Evolutionary conservation across 495 filamentous ascomycete species (phyloP), one percentile per base, ranked within the genome.

Genomic region (Rostrohypoxylon terebratum): DNA sequence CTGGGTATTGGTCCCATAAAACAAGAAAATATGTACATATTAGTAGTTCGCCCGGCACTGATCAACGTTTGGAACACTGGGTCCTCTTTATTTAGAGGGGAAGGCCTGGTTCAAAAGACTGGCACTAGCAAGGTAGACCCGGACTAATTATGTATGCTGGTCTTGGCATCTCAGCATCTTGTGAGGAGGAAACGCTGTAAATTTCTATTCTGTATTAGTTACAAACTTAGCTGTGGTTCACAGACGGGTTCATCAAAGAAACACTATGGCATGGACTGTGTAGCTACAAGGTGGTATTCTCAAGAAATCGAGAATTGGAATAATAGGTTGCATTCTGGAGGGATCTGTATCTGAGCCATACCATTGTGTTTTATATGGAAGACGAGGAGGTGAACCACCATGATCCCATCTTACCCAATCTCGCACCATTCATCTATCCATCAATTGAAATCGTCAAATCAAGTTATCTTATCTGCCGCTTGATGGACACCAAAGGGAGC

Each of bases 391-490:
- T n/a, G 14, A 42, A 42, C 38, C 66, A 55, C 36, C 55, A 69
- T 73, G 71, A 66, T 66, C 66, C 63, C 68, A 74, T 71, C 67
- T 71, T 67, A 69, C 40, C 72, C 68, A 71, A 75, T 71, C 67
- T 75, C 63, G 63, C 68, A 68, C 72, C 72, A 75, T 75, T 72
- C 50, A 60, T 58, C 53, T 64, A 60, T 71, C 72, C 44, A 59
- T 54, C 72, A 71, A 67, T 66, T 74, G 68, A 71, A 64, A 54
- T 75, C 47, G 62, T 71, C 74, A 71, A 68, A 70, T 74, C 72
- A 72, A 64, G 59, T 75, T 40, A 59, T 71, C 74, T 79, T 77
- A 79, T 78, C 77, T 79, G 68, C 77, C 77, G 76, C 72, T 75
- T 69, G 8, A 20, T 50, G n/a, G n/a, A 20, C 47, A 23, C 50